Percentiles rank a stretch among this genome's conserved stretches.
Conservation (phyloP, 2,329 filamentous ascomycete genomes). For the Penicillium sclerotiorum region DNA sequence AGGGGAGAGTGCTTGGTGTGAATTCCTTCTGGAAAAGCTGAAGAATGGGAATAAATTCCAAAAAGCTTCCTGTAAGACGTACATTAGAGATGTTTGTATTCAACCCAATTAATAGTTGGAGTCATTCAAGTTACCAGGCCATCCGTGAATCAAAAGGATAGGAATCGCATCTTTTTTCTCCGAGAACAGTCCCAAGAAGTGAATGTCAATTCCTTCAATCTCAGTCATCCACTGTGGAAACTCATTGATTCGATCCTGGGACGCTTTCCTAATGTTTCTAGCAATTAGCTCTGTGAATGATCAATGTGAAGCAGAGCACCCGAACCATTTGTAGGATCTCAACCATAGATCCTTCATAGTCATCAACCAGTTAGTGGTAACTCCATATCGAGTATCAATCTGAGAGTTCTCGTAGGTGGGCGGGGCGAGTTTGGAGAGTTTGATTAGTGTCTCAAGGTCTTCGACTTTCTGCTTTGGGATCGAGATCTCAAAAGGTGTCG, state of each 20-base stretch:
- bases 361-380: constrained; percentile 52
- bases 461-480: constrained; percentile 49
- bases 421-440: constrained; percentile 53
- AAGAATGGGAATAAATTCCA: constrained; percentile 37
- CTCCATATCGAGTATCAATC: constrained; percentile 48
- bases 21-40: constrained; percentile 31
- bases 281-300: constrained; percentile 20
- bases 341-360: constrained; percentile 49
- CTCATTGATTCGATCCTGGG: constrained; percentile 50
- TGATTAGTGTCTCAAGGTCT: constrained; percentile 52
- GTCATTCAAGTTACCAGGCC: constrained; percentile 28
- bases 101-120: too few species aligned
- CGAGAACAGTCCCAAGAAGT: constrained; percentile 56
- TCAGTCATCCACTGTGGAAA: constrained; percentile 54
- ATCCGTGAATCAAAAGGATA: constrained; percentile 47
- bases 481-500: constrained; percentile 47
- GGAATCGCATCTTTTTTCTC: constrained; percentile 50
- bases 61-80: constrained; percentile 30
- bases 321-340: constrained; percentile 52
- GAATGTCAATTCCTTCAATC: constrained; percentile 48
- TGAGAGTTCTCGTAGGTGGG: constrained; percentile 53
- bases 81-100: background rate
- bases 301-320: background rate
- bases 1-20: constrained; percentile 29
- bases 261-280: constrained; percentile 29